These are phyloP conservation scores for Talaromyces sp. DNA, from an alignment of 2,329 filamentous ascomycete species.

Conservation along the genomic window DNA sequence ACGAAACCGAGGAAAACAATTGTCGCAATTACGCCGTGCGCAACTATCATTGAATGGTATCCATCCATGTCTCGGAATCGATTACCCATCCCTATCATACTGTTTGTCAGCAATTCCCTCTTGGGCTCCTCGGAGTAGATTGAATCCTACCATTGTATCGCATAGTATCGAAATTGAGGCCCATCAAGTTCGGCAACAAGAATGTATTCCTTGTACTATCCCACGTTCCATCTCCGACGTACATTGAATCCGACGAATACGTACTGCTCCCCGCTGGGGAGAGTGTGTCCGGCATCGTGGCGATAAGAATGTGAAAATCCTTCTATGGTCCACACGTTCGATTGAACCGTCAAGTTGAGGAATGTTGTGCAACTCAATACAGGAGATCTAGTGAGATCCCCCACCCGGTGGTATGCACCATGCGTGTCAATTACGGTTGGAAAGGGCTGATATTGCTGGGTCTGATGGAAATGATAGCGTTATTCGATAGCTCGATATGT, in stretches of 20 bases:
- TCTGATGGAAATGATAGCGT: not conserved
- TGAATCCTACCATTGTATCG: constrained; percentile 58
- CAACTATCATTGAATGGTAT: constrained; percentile 58
- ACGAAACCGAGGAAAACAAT: constrained; percentile 61
- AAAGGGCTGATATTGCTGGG: not conserved
- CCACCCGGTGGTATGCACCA: constrained; percentile 44
- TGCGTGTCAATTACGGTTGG: constrained; percentile 27
- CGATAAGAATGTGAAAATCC: not conserved
- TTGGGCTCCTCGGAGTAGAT: too few species aligned
- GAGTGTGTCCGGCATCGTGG: constrained; percentile 40
- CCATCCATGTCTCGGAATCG: constrained; percentile 58
- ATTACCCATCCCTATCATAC: constrained; percentile 59
- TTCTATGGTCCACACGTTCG: constrained; percentile 16
- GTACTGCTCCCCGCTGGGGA: constrained; percentile 59
- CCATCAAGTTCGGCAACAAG: constrained; percentile 61
- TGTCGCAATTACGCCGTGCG: constrained; percentile 59
- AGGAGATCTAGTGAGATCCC: constrained; percentile 46
- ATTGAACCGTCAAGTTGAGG: constrained; percentile 28
- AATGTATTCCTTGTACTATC: constrained; percentile 60
- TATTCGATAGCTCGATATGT: not conserved
- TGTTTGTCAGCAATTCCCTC: too few species aligned
- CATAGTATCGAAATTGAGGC: constrained; percentile 64
- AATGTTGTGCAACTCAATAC: constrained; percentile 37
- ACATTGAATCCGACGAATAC: constrained; percentile 60
- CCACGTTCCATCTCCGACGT: constrained; percentile 66